Percentiles rank a stretch among this genome's conserved stretches.
Conservation (phyloP, 129 eudicot genomes). For the Flaveria brownii region DNA sequence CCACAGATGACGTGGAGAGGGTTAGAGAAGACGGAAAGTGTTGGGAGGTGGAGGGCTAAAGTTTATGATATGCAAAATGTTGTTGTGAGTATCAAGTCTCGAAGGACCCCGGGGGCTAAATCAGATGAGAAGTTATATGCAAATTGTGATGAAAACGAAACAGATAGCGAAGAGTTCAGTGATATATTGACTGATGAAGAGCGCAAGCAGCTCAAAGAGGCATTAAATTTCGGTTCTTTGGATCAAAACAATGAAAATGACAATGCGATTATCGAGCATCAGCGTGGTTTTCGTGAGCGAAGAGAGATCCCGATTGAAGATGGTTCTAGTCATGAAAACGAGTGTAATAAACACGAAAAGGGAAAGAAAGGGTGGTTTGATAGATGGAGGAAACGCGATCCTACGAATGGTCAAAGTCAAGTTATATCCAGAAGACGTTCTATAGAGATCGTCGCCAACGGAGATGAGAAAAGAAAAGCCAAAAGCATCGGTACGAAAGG, state of each 20-base stretch:
- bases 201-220: constrained; percentile 48
- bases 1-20: constrained; percentile 59
- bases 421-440: constrained; percentile 39
- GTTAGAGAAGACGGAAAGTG: constrained; percentile 45
- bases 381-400: constrained; percentile 50
- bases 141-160: constrained; percentile 36
- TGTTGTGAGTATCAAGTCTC: constrained; percentile 50
- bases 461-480: constrained; percentile 41
- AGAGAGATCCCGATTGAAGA: constrained; percentile 40
- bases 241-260: constrained; percentile 33
- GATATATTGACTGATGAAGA: constrained; percentile 52
- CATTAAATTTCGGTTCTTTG: constrained; percentile 34
- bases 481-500: constrained; percentile 37
- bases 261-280: constrained; percentile 32
- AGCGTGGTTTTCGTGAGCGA: constrained; percentile 30
- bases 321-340: constrained; percentile 19
- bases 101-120: constrained; percentile 43
- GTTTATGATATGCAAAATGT: constrained; percentile 66
- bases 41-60: constrained; percentile 49
- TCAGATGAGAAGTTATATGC: constrained; percentile 43
- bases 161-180: constrained; percentile 43
- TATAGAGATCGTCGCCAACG: constrained; percentile 34
- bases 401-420: constrained; percentile 38
- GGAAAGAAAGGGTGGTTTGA: constrained; percentile 59
- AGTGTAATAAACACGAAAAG: constrained; percentile 32